Evolutionary conservation across 306 rosid genomes (phyloP), one percentile per base, ranked within the genome.

Genomic region (Acacia acuminata): DNA sequence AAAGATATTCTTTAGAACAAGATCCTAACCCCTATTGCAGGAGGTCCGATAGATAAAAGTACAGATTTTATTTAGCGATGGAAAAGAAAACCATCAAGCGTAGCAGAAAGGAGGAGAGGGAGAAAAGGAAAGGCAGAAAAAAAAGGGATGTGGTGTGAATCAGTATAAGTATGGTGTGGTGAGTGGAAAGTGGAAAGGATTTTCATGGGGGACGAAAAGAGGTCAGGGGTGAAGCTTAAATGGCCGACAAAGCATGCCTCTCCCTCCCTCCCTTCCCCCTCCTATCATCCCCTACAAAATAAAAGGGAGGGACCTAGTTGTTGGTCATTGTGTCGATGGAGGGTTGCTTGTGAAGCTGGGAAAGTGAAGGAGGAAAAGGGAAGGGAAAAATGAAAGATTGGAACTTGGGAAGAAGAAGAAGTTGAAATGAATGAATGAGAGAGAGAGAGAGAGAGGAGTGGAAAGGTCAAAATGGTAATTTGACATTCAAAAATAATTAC

Each of bases 241-340:
- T 90, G 97, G 94, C 94, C 94, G 94, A 92, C 94, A 90, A 85
- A 80, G 94, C 92, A 87, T 89, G 97, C 84, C 22, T 58, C 10
- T 60, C 34, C 71, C 9, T 79, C 63, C 72, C 56, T 27, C 79
- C n/a, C 4, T 16, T 19, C 77, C n/a, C n/a, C n/a, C n/a, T n/a
- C 27, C 27, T 56, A 76, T 71, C 84, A 79, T 75, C 53, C 19
- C 55, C 55, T 20, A 48, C 19, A 38, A 38, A 38, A 38, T 38
- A 48, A 48, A 48, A 50, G 43, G 32, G 53, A 69, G 82, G 80
- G 72, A 32, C 77, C 77, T 43, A 25, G 44, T 38, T 43, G 61
- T 34, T 50, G 55, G 64, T 77, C 38, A n/a, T 56, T 60, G 75
- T 51, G 20, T 72, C 30, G 43, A 13, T 30, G 32, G 47, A 5